Evolutionary conservation across 495 filamentous ascomycete species (phyloP).

Genomic region (Penicillium goetzii): DNA sequence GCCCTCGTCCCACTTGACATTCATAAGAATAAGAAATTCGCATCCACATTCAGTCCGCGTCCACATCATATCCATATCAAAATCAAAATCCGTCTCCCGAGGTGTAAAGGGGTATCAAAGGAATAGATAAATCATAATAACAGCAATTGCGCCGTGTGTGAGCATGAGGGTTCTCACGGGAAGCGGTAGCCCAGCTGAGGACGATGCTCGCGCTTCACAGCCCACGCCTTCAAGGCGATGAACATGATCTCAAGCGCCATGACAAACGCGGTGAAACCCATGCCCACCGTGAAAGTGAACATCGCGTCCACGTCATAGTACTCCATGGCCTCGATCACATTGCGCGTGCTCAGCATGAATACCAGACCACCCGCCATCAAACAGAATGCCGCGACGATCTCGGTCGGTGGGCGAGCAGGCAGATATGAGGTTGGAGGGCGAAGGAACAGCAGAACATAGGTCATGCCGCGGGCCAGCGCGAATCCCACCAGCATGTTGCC

Average conservation of each 20-base stretch:
- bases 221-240: slow-evolving; percentile 91
- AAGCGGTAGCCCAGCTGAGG: slow-evolving; percentile 32
- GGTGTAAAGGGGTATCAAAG: slow-evolving; percentile 34
- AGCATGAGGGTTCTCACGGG: slow-evolving; percentile 15
- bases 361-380: slow-evolving; percentile 84
- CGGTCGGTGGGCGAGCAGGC: slow-evolving; percentile 89
- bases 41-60: not conserved
- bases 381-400: slow-evolving; percentile 84
- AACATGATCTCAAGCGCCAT: slow-evolving; percentile 83
- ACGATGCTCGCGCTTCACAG: slow-evolving; percentile 61
- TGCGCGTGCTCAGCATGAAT: slow-evolving; percentile 87
- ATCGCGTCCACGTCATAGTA: slow-evolving; percentile 74
- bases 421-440: slow-evolving; percentile 81
- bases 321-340: slow-evolving; percentile 78
- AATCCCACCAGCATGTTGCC: slow-evolving; percentile 83
- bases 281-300: slow-evolving; percentile 90
- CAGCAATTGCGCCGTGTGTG: not conserved
- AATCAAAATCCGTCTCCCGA: slow-evolving; percentile 18
- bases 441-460: slow-evolving; percentile 79
- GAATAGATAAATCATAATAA: slow-evolving; percentile 8
- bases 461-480: slow-evolving; percentile 74
- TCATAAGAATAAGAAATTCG: not conserved
- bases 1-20: not conserved
- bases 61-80: slow-evolving; percentile 5
- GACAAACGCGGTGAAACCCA: slow-evolving; percentile 80